Conservation (phyloP, 306 rosid species). For the Cicer chorassanicum region DNA sequence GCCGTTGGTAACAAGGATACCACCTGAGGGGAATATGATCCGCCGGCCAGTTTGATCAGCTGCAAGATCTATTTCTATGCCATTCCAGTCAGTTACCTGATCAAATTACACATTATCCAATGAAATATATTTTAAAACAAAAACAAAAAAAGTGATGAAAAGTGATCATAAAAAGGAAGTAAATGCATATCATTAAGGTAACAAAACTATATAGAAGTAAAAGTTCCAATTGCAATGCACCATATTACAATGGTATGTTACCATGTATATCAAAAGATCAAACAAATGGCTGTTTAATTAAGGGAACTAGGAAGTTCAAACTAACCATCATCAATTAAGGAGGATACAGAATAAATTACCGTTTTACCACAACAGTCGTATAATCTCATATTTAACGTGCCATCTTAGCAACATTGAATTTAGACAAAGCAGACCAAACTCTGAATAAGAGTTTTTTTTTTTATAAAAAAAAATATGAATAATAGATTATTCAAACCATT, state of each 20-base stretch:
- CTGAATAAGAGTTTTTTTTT: not conserved
- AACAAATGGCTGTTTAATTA: not conserved
- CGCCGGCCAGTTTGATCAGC: constrained; percentile 70
- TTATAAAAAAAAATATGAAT: not conserved
- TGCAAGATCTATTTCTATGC: constrained; percentile 71
- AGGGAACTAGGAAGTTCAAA: not conserved
- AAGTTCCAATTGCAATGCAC: not conserved
- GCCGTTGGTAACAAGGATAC: constrained; percentile 74
- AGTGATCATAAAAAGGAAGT: not conserved
- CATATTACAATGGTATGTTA: not conserved
- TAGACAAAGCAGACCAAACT: not conserved
- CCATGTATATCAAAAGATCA: not conserved
- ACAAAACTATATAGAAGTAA: not conserved
- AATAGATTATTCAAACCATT: constrained; percentile 13
- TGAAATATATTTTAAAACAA: not conserved
- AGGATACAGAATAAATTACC: not conserved
- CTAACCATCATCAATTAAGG: not conserved
- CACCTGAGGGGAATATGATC: constrained; percentile 70
- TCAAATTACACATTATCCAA: constrained; percentile 39
- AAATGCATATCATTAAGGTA: not conserved
- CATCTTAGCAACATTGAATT: constrained; percentile 24
- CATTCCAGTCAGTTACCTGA: constrained; percentile 85
- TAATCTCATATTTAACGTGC: not conserved
- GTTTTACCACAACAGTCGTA: not conserved
- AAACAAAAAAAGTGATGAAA: not conserved